Evolutionary conservation across 2,329 filamentous ascomycete species (phyloP).

Genomic region (Botrytis sinoallii): DNA sequence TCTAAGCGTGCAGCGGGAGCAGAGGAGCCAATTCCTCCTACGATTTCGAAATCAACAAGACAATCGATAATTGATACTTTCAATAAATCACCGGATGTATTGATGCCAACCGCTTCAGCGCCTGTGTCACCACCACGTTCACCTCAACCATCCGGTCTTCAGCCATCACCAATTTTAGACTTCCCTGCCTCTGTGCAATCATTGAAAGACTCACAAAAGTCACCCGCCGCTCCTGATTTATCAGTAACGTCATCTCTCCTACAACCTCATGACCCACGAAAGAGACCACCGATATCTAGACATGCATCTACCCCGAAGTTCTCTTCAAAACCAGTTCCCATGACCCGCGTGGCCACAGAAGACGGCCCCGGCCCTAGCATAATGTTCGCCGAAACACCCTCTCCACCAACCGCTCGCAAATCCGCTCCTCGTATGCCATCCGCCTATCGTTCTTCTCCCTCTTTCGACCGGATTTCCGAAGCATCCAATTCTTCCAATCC

Average conservation of each 20-base stretch:
- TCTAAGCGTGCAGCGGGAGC: conserved; percentile 37
- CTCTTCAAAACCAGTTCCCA: conserved; percentile 28
- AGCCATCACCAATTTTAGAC: conserved; percentile 24
- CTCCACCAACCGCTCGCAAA: conserved; percentile 27
- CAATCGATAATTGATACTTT: conserved; percentile 3
- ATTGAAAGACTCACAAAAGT: conserved; percentile 67
- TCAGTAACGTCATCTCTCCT: background rate
- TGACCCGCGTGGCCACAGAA: conserved; percentile 51
- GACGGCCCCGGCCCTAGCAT: conserved; percentile 68
- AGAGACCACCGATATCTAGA: conserved; percentile 40
- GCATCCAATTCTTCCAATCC: conserved; percentile 41
- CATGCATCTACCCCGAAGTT: conserved; percentile 38
- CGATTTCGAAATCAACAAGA: conserved; percentile 23
- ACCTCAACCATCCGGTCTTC: conserved; percentile 15
- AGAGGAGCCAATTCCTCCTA: conserved; percentile 30
- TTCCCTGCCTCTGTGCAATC: conserved; percentile 34
- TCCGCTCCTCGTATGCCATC: conserved; percentile 31
- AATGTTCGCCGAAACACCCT: conserved; percentile 49
- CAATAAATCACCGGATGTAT: background rate
- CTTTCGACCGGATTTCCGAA: conserved; percentile 49
- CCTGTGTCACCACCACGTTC: conserved; percentile 13
- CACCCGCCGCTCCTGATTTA: conserved; percentile 60
- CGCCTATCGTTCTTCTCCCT: conserved; percentile 28
- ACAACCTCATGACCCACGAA: conserved; percentile 56
- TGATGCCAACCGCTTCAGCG: background rate